Evolutionary conservation across 2,329 filamentous ascomycete genomes (phyloP), one percentile per base, ranked within the genome.

Genomic region (Xylariaceae sp.): DNA sequence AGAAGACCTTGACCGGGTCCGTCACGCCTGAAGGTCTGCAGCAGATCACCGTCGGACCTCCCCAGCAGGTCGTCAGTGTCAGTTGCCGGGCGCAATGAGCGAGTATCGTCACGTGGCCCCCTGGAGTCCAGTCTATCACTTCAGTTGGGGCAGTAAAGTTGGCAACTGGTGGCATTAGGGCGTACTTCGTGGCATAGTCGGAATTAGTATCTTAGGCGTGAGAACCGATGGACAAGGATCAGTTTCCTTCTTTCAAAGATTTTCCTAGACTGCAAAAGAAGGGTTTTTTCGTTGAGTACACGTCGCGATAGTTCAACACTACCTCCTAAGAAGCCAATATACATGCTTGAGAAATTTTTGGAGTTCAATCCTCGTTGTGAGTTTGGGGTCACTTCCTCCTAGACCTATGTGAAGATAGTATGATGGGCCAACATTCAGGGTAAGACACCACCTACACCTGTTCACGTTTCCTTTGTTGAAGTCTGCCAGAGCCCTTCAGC

Each of bases 21-120:
- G 69, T 73, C 62, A 68, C 67, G 35, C 44, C 64, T 1, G 57
- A 63, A 2, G 75, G 75, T 8, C 62, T 71, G 13, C 72, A 75
- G 63, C 74, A 77, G 58, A 70, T 82, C 18, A 66, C 74, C 7
- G 72, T 82, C 23, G 75, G 76, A 0, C 78, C 78, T 18, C 77
- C 79, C 3, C 73, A 76, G 66, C 74, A 75, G 3, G 72, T 82
- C 55, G 68, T 68, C 4, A 71, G 70, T 11, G 77, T 81, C 18
- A 75, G 71, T 63, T 80, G 78, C 68, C 63, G 71, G 55, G 76
- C 77, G 56, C 63, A 69, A 2, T 81, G 77, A 58, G 37, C 17
- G 4, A 7, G 9, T 8, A 8, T 42, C 37, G 37, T 42, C 37
- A 42, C 23, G 23, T 30, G 23, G 3, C 23, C 23, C 23, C 23